These are phyloP conservation scores for Cercospora sp. DNA, from an alignment of 2,329 filamentous ascomycete species.

Conservation along the genomic window DNA sequence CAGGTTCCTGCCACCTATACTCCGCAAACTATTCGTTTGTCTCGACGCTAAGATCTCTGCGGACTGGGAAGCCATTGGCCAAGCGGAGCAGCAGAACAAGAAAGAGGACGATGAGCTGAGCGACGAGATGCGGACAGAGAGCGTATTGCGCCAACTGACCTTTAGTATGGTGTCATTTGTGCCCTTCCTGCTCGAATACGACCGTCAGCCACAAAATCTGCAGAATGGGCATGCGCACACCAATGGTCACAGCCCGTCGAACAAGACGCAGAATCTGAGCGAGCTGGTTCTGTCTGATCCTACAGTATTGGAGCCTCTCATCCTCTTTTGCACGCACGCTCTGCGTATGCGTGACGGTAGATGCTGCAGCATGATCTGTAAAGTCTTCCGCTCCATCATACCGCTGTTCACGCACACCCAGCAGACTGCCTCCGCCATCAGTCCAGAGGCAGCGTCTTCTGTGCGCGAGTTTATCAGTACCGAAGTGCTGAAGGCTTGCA, in stretches of 20 bases:
- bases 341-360: slow-evolving; percentile 87
- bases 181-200: slow-evolving; percentile 75
- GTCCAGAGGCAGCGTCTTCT: slow-evolving; percentile 52
- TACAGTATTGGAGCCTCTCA: slow-evolving; percentile 78
- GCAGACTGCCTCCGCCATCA: slow-evolving; percentile 14
- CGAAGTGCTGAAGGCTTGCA: slow-evolving; percentile 85
- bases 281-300: slow-evolving; percentile 79
- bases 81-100: slow-evolving; percentile 58
- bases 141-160: slow-evolving; percentile 87
- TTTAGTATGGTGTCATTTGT: slow-evolving; percentile 92
- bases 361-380: slow-evolving; percentile 80
- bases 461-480: slow-evolving; percentile 88
- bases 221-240: slow-evolving; percentile 16
- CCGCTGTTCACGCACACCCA: slow-evolving; percentile 66
- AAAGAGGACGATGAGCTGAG: slow-evolving; percentile 72
- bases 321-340: slow-evolving; percentile 88
- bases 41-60: slow-evolving; percentile 82
- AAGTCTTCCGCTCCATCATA: slow-evolving; percentile 82
- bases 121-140: slow-evolving; percentile 98
- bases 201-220: slow-evolving; percentile 49
- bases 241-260: slow-evolving; percentile 15
- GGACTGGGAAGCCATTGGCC: slow-evolving; percentile 77
- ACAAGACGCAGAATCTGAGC: slow-evolving; percentile 61
- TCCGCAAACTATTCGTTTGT: slow-evolving; percentile 78
- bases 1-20: slow-evolving; percentile 80